Conservation (phyloP, 805 yeast species). For the Saccharomycopsis sp. region DNA sequence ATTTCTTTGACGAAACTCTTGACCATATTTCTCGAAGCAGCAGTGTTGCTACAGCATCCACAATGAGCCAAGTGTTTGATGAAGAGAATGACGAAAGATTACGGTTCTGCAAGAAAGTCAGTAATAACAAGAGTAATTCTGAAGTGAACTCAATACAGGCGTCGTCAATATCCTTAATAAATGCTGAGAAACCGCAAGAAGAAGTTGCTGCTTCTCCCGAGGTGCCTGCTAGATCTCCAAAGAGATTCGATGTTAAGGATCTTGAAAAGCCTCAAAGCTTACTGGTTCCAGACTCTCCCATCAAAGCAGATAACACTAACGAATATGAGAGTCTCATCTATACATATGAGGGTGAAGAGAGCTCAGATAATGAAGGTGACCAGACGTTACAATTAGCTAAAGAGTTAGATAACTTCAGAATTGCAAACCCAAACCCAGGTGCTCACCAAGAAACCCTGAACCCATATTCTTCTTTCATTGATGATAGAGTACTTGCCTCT, state of each 20-base stretch:
- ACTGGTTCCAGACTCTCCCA: neutral
- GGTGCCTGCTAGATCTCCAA: neutral
- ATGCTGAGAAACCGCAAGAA: too few species aligned
- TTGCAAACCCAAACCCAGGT: neutral
- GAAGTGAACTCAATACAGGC: neutral
- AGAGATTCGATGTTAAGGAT: neutral
- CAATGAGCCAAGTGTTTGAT: neutral
- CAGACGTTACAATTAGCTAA: neutral
- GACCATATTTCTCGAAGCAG: neutral
- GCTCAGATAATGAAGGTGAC: neutral
- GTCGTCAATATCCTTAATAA: neutral
- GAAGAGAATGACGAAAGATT: slow-evolving; percentile 1
- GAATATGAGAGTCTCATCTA: neutral
- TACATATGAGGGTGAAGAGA: neutral
- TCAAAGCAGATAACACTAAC: neutral
- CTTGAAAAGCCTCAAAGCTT: neutral
- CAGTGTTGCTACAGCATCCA: neutral
- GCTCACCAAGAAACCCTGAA: neutral
- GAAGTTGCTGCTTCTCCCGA: neutral
- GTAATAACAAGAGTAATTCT: neutral
- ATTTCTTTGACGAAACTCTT: neutral
- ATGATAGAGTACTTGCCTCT: neutral
- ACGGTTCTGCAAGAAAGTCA: neutral
- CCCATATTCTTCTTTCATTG: neutral
- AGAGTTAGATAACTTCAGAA: neutral